Evolutionary conservation across 495 filamentous ascomycete genomes (phyloP), one percentile per base, ranked within the genome.

Genomic region (Penicillium canescens): DNA sequence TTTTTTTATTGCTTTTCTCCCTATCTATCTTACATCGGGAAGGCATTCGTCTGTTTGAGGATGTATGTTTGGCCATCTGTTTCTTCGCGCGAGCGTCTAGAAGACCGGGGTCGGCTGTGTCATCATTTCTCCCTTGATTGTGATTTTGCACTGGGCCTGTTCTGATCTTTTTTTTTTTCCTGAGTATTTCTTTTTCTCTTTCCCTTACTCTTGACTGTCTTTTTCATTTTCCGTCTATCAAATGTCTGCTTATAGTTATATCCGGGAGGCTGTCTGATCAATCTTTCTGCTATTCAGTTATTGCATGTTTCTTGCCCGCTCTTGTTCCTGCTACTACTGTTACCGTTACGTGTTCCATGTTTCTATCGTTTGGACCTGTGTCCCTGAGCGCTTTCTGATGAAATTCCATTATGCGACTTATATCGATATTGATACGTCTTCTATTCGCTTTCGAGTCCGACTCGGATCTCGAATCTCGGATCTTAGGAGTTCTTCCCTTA

Each of bases 251-350:
- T 54, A 59, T 54, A 61, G 50, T 49, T 73, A 51, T 51, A 51
- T 51, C 49, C 49, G 73, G 69, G 69, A 72, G 75, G 75, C 67
- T 78, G 73, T 78, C 66, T 78, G 73, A 78, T 78, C 67, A 77
- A 59, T 63, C 26, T 59, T 59, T 57, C 43, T 54, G 34, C 42
- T 56, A 55, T 57, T 50, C 18, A 40, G 52, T 55, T 56, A 65
- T 49, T 52, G 28, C 46, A 34, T 48, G 36, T 51, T 55, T 62
- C 48, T 43, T 37, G 20, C 45, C 41, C 46, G 36, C 50, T 53
- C 41, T 60, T 51, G 56, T 54, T 39, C 52, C 36, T 40, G 23
- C 18, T 52, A 42, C 57, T 43, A 53, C 40, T 43, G 39, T 35
- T 50, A 47, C 12, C 28, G 20, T 42, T 42, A n/a, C 41, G 35